phyloP scores from a whole-genome alignment of 2,329 filamentous ascomycete genomes.

The Fusarium sp. region DNA sequence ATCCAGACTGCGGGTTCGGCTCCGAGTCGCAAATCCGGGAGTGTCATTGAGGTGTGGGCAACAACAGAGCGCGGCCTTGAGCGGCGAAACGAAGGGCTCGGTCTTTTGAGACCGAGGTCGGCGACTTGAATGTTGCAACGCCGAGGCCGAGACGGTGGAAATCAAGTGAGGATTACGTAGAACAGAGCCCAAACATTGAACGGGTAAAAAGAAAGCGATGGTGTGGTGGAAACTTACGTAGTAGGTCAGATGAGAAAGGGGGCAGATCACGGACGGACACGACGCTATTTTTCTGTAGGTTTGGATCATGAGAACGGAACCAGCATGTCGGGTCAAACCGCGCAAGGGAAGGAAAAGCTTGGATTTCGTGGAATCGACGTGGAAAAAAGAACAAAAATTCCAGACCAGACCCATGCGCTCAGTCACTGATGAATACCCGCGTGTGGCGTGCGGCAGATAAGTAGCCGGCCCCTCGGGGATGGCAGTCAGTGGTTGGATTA shows the following conservation, averaged over 20 bases:
- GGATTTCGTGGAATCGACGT: not conserved
- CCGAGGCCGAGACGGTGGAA: not conserved
- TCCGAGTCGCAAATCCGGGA: slow-evolving; percentile 20
- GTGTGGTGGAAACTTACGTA: slow-evolving; percentile 9
- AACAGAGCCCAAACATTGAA: not conserved
- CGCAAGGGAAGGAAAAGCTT: not conserved
- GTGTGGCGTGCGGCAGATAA: slow-evolving; percentile 13
- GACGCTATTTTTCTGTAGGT: slow-evolving; percentile 1
- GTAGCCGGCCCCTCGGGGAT: slow-evolving; percentile 4
- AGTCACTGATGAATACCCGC: not conserved
- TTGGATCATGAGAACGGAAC: slow-evolving; percentile 12
- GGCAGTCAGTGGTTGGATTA: not conserved
- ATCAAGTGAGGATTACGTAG: not conserved
- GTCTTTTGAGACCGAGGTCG: not conserved
- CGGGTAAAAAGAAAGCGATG: not conserved
- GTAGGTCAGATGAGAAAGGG: slow-evolving; percentile 6
- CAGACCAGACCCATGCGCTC: not conserved
- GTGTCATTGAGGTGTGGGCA: not conserved
- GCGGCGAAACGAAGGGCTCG: not conserved
- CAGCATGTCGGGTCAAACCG: not conserved
- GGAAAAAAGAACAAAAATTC: not conserved
- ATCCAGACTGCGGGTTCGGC: not conserved
- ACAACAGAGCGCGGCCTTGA: not conserved
- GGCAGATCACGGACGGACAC: not conserved
- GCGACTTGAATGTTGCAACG: not conserved